Evolutionary conservation across 805 yeast genomes (phyloP), one percentile per base, ranked within the genome.

Genomic region (Barnettozyma botsteinii): DNA sequence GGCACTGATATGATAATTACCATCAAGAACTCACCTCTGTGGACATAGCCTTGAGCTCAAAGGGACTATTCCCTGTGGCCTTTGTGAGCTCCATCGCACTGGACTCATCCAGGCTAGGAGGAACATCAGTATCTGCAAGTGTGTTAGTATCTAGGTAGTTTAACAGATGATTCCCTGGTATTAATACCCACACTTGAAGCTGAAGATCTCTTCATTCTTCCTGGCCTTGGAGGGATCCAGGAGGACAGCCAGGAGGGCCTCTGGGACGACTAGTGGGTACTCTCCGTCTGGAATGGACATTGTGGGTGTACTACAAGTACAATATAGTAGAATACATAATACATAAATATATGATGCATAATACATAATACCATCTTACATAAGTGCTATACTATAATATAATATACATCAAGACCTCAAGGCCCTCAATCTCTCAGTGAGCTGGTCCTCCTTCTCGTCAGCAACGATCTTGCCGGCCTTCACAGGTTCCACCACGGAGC

Each of bases 401-500:
- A n/a, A n/a, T n/a, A n/a, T n/a, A n/a, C n/a, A n/a, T 31, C 31
- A 45, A 20, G 72, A 67, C 42, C 98, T 73, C 50, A 93, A 68
- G 1, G 97, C 98, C 48, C 94, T 76, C 44, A 93, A 66, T 53
- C 97, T 69, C 63, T 93, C 95, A 1, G 95, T 89, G 36, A 93
- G 71, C 47, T 70, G 73, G 54, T 91, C 96, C 62, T 91, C 98
- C 49, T 83, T 82, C 50, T 85, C 95, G 38, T 75, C 85, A 25
- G 72, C 62, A 22, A 72, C 70, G 4, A 51, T 50, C 13, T 71
- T 52, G 10, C 64, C 60, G 7, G 70, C 65, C 3, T 70, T 52
- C 11, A 70, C 67, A 13, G 87, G 77, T 46, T 77, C 84, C 33
- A 76, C 75, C 7, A 67, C 60, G 4, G 61, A 52, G 23, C 68